Evolutionary conservation across 2,329 filamentous ascomycete species (phyloP), one percentile per base, ranked within the genome.

Genomic region (Phyllosticta paracitricarpa): DNA sequence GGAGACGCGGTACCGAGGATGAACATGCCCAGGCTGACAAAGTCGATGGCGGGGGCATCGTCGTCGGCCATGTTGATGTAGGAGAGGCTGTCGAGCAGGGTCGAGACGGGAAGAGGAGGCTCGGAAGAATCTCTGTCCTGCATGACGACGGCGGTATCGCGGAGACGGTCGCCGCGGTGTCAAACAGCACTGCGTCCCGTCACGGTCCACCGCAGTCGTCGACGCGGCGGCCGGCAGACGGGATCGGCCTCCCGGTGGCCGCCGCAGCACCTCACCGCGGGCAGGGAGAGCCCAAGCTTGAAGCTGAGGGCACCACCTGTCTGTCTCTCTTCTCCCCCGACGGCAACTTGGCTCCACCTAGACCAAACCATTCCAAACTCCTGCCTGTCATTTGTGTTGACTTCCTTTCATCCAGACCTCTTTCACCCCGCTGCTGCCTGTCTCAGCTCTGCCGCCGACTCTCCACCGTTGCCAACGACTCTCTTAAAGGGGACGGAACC

Each of bases 21-120:
- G 73, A 85, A 84, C 83, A 85, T 85, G 68, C 82, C 83, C 63
- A 85, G 70, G 0, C 82, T 84, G 71, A 79, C 82, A 65, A 85
- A 85, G 62, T 84, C 81, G 54, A 84, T 75, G 25, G 54, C 33
- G 22, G 59, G 48, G 7, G 61, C 63, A 58, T 60, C 62, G 59
- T 63, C 59, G 19, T 62, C 60, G 56, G 35, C 56, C 60, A 58
- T 62, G 54, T 61, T 56, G 51, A 62, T 58, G 56, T 62, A 62
- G 51, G 58, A 51, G 12, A 58, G 52, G 30, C 51, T 55, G 56
- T 62, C 60, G 56, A 58, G 60, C 1, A 62, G 60, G 56, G 54
- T 51, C 33, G 53, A 51, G 22, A 58, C 51, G 24, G 60, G 60
- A 24, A 62, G 56, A 9, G 33, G 30, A 52, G 54, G 26, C 26